Base-by-base conservation (phyloP, 208 protist species). In the Leishmania martiniquensis region DNA sequence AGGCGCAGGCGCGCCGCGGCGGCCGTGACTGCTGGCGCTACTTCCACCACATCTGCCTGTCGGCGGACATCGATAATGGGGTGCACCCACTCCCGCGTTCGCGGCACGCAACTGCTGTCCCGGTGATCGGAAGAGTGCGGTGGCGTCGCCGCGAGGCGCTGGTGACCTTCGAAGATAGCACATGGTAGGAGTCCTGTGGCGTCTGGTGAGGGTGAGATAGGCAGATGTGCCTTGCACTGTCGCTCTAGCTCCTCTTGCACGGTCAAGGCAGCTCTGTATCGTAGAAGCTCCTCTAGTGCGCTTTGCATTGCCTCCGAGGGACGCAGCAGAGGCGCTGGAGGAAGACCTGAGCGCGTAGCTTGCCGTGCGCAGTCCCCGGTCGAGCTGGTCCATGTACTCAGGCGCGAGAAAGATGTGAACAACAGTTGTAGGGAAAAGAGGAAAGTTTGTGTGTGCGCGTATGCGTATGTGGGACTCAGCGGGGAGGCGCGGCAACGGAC, bases 51-150 rank as follows among this genome's bases (percentile, higher is more conserved):
- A n/a, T 37, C 22, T 6, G 70, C 68, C 29, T 79, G 60, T 20
- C 85, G 82, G 52, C 79, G 78, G 6, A 87, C 82, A 55, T 89
- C 85, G 47, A 89, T 20, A 52, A 89, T 79, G 44, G 85, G 82
- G 54, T 89, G 85, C 17, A 89, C 74, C 79, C 79, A 83, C 20
- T 39, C 25, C 20, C 72, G 51, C n/a, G 68, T 57, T 29, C 39
- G 68, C 29, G 54, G 25, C 13, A 29, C n/a, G 0, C 15, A 22
- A n/a, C 42, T 32, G n/a, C 13, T 7, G 37, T 69, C 20, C 42
- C 42, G 42, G 42, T 4, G 10, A 69, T 47, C 65, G 12, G 25
- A 29, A 25, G 65, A 32, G 49, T 72, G 39, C 17, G 15, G 32
- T 12, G 37, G 4, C 34, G 70, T 32, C 65, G 72, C 52, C 32